Conservation (phyloP, 2,329 filamentous ascomycete species). For the Sarocladium kiliense region DNA sequence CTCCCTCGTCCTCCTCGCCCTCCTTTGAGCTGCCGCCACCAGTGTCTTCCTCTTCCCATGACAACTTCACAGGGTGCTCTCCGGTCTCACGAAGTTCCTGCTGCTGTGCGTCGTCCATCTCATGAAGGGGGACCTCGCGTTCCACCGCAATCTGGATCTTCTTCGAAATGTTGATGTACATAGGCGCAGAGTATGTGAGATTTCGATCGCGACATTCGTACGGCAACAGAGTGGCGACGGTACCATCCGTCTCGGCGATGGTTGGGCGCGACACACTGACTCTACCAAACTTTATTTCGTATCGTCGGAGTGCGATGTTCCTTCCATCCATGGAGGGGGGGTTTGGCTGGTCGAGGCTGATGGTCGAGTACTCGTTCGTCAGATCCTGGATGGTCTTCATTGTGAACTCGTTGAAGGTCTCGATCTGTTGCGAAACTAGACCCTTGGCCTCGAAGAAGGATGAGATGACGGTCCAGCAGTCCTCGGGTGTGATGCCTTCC, state of each 20-base stretch:
- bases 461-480: constrained; percentile 97
- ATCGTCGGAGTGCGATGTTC: constrained; percentile 80
- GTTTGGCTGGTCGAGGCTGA: constrained; percentile 91
- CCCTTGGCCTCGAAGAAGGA: constrained; percentile 96
- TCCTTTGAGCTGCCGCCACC: constrained; percentile 47
- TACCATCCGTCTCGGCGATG: constrained; percentile 89
- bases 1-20: constrained; percentile 32
- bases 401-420: constrained; percentile 97
- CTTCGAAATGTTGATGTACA: constrained; percentile 85
- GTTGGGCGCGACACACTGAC: constrained; percentile 85
- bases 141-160: constrained; percentile 80
- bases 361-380: constrained; percentile 83
- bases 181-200: constrained; percentile 86
- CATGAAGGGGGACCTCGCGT: constrained; percentile 58
- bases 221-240: constrained; percentile 77
- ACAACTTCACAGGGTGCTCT: constrained; percentile 51
- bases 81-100: constrained; percentile 49
- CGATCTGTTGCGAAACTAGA: constrained; percentile 92
- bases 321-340: constrained; percentile 71
- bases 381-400: constrained; percentile 91
- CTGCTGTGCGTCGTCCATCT: constrained; percentile 62
- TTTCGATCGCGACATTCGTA: constrained; percentile 96
- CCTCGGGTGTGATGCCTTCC: constrained; percentile 81
- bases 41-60: constrained; percentile 57
- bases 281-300: constrained; percentile 90